These are phyloP conservation scores for Groenewaldozyma auringiensis DNA, from an alignment of 1,139 yeast species.

Conservation along the genomic window DNA sequence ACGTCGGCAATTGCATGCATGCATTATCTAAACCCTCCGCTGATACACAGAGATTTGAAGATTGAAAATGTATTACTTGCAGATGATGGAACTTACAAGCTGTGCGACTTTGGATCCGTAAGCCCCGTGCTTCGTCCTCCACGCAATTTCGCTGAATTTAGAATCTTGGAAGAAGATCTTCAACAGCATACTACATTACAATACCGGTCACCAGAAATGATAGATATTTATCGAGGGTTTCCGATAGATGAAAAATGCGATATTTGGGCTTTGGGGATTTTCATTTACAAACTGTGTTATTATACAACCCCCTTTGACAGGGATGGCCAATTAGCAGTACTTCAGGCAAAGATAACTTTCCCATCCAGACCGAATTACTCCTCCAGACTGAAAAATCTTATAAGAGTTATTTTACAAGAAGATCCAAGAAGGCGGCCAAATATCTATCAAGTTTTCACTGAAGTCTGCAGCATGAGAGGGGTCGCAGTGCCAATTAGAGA, in stretches of 20 bases:
- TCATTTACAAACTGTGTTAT: conserved; percentile 83
- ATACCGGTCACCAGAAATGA: conserved; percentile 94
- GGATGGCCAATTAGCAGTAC: conserved; percentile 60
- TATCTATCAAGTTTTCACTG: conserved; percentile 70
- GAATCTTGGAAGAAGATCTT: conserved; percentile 68
- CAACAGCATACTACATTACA: conserved; percentile 96
- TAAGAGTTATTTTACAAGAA: conserved; percentile 71
- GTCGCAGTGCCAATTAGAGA: conserved; percentile 45
- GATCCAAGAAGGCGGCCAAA: conserved; percentile 81
- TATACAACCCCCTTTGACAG: conserved; percentile 90
- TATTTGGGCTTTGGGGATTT: conserved; percentile 93
- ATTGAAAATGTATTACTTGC: conserved; percentile 90
- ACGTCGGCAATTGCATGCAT: conserved; percentile 79
- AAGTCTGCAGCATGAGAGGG: conserved; percentile 52
- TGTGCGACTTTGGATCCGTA: conserved; percentile 94
- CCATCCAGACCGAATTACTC: conserved; percentile 41
- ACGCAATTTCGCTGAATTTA: conserved; percentile 54
- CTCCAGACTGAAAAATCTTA: conserved; percentile 38
- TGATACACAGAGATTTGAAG: conserved; percentile 89
- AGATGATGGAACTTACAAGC: conserved; percentile 60
- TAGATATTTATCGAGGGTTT: conserved; percentile 72
- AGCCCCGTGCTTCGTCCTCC: conserved; percentile 64
- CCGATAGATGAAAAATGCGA: conserved; percentile 94
- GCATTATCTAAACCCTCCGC: conserved; percentile 74
- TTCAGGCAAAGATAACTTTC: conserved; percentile 53